These are phyloP conservation scores for Hymenoscyphus linearis DNA, from an alignment of 2,329 filamentous ascomycete species.

Conservation along the genomic window DNA sequence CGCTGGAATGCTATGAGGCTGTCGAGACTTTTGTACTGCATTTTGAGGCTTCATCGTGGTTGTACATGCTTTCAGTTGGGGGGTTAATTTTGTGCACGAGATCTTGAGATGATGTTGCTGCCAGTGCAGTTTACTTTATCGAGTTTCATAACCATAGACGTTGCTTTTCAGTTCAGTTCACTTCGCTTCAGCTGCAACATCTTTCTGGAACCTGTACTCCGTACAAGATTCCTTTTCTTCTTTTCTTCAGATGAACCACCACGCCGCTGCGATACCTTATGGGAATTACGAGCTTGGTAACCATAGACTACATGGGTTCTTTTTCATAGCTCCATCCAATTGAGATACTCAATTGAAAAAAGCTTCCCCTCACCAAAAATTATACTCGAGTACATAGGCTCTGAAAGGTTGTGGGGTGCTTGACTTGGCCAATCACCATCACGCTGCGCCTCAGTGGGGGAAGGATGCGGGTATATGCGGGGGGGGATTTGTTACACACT, in stretches of 20 bases:
- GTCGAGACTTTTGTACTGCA: background rate
- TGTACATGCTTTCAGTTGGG: background rate
- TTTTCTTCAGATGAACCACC: background rate
- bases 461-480: conserved; percentile 1
- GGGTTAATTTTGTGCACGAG: background rate
- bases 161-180: background rate
- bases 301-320: background rate
- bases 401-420: too few species aligned
- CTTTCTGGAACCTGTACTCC: background rate
- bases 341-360: background rate
- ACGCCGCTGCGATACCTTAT: background rate
- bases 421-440: background rate
- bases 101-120: background rate
- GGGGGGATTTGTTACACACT: conserved; percentile 12
- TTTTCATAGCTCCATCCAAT: background rate
- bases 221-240: too few species aligned
- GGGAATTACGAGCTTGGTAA: background rate
- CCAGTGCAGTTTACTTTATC: background rate
- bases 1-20: background rate
- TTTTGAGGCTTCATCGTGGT: background rate
- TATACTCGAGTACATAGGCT: too few species aligned
- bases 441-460: background rate
- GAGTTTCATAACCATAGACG: background rate
- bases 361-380: too few species aligned
- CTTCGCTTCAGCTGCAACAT: too few species aligned